Conservation (phyloP, 2,329 filamentous ascomycete species). For the Venturiaceae sp. region DNA sequence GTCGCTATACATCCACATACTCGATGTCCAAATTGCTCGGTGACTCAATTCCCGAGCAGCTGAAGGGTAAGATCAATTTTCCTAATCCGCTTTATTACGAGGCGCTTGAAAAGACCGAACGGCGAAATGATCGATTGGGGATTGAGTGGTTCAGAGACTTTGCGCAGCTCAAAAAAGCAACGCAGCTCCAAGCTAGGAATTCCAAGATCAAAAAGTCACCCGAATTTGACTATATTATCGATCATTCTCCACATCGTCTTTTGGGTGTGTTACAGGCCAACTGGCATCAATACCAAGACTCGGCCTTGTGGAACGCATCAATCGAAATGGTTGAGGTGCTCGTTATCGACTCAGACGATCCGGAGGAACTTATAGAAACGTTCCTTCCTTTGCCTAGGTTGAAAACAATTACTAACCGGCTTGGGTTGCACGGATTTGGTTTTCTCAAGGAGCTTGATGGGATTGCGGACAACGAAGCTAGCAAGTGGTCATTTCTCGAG, state of each 20-base stretch:
- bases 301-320: neutral
- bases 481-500: conserved; percentile 6
- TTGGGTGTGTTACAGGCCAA: conserved; percentile 1
- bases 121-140: neutral
- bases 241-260: neutral
- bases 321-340: neutral
- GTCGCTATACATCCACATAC: too few relatives aligned
- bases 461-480: neutral
- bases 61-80: too few relatives aligned
- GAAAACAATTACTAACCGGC: neutral
- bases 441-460: conserved; percentile 8
- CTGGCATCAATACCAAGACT: neutral
- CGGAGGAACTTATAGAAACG: neutral
- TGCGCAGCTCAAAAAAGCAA: neutral
- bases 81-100: too few relatives aligned
- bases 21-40: too few relatives aligned
- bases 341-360: conserved; percentile 1
- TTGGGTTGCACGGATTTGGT: conserved; percentile 6
- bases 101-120: neutral
- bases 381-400: conserved; percentile 9
- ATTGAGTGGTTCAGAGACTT: conserved; percentile 1
- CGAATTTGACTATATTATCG: conserved; percentile 7
- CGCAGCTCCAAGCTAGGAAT: neutral
- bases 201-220: neutral
- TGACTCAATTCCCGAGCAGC: too few relatives aligned